phyloP scores from a whole-genome alignment of 2,329 filamentous ascomycete genomes.

The Fusarium beomiforme region DNA sequence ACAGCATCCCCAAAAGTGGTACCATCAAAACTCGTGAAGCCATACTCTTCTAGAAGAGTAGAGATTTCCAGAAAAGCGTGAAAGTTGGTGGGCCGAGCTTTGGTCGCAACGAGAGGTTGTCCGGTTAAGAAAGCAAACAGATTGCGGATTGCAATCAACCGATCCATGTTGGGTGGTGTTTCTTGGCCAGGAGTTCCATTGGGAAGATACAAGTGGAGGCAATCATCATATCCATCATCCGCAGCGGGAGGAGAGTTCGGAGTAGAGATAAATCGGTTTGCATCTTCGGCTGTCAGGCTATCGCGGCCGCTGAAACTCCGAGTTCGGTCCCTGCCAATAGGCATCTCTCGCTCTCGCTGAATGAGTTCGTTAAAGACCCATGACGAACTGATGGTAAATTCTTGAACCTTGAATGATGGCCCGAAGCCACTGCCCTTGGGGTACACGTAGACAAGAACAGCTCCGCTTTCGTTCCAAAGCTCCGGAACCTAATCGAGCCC shows the following conservation, averaged over 20 bases:
- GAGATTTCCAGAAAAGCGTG: constrained; percentile 65
- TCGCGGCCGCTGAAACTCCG: constrained; percentile 60
- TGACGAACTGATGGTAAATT: constrained; percentile 64
- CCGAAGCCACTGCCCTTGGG: constrained; percentile 60
- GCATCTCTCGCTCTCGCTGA: constrained; percentile 53
- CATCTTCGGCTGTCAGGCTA: constrained; percentile 61
- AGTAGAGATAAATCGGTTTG: constrained; percentile 52
- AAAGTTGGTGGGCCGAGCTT: constrained; percentile 61
- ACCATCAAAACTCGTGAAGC: constrained; percentile 66
- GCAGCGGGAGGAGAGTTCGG: constrained; percentile 50
- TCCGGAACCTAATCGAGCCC: constrained; percentile 64
- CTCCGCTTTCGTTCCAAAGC: constrained; percentile 70
- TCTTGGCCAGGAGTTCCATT: constrained; percentile 49
- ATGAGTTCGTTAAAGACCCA: constrained; percentile 64
- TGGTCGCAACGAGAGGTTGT: constrained; percentile 70
- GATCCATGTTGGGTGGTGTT: constrained; percentile 58
- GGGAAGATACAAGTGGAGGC: constrained; percentile 64
- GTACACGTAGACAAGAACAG: constrained; percentile 67
- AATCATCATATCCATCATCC: constrained; percentile 52
- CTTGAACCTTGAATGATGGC: constrained; percentile 69
- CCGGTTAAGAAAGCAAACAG: constrained; percentile 73
- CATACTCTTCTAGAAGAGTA: constrained; percentile 64
- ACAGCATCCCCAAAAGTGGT: constrained; percentile 69
- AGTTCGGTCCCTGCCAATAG: constrained; percentile 47
- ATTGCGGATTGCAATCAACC: constrained; percentile 69